Base-by-base conservation (phyloP, 306 rosid genomes). In the Quercus alba region DNA sequence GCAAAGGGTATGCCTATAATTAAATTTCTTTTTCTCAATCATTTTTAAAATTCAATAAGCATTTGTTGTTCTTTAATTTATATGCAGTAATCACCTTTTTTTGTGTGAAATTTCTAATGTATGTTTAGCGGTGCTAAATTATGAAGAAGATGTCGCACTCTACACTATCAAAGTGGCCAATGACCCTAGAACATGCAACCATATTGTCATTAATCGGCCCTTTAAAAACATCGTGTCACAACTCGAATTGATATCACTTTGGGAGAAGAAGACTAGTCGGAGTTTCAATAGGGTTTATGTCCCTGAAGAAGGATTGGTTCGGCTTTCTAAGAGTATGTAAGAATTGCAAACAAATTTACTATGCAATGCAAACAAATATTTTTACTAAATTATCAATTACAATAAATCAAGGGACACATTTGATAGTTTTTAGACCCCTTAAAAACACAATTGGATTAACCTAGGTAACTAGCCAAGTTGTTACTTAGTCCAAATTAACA, bases 111-210 rank as follows among this genome's bases (percentile, higher is more conserved):
- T 46, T 46, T 46, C 52, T 46, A 61, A 4, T 70, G 20, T 72
- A 31, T 75, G 26, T 12, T 28, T 57, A 88, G 89, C 80, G 3
- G 74, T 88, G 56, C 77, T 88, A 6, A 88, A 85, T 77, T 83
- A 85, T 63, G 87, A 88, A 25, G 26, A 25, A 85, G 89, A 88
- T 56, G 20, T 88, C 0, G 89, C 83, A 0, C 41, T 74, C 72
- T 85, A 83, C 75, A 83, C 89, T 10, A 79, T 88, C n/a, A 88
- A 83, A 84, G 86, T 57, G 17, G 89, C 91, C 51, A 77, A 78
- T 64, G 89, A 85, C 61, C 86, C 81, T 17, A 81, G 84, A 79
- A 49, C 91, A 76, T 28, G 31, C 58, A 85, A 83, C 63, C 83
- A 76, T 4, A 25, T 83, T 8, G 76, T 88, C 64, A n/a, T 73